Percentiles rank a stretch among this genome's conserved stretches.
Conservation (phyloP, 169 alveolate genomes). For the Babesia microti region DNA sequence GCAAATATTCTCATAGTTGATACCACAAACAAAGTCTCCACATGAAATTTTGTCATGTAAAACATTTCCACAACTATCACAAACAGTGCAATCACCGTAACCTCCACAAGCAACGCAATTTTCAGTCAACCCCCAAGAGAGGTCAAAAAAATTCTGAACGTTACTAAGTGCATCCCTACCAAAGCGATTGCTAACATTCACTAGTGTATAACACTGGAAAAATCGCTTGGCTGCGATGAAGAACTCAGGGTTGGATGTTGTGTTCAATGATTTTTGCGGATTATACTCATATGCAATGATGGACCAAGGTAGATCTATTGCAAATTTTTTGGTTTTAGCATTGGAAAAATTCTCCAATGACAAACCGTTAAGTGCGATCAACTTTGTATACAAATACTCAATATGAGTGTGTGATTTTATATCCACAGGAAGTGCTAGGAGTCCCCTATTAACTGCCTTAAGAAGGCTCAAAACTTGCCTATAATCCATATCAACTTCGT, state of each 20-base stretch:
- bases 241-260: conserved; percentile 23
- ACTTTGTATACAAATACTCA: conserved; percentile 20
- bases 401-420: too few species aligned
- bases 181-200: conserved; percentile 6
- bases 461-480: too few species aligned
- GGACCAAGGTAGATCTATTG: conserved; percentile 34
- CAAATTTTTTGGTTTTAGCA: conserved; percentile 39
- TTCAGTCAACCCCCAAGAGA: conserved; percentile 46
- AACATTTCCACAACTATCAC: conserved; percentile 45
- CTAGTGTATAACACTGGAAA: conserved; percentile 24
- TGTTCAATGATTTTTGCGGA: conserved; percentile 18
- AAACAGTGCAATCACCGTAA: conserved; percentile 42
- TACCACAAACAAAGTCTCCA: conserved; percentile 33
- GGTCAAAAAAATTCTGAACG: conserved; percentile 31
- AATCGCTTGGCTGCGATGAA: conserved; percentile 28
- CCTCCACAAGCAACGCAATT: conserved; percentile 40
- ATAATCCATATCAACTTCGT: too few species aligned
- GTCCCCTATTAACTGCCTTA: too few species aligned
- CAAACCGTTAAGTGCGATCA: conserved; percentile 24
- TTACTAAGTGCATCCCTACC: conserved; percentile 35
- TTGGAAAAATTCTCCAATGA: conserved; percentile 27
- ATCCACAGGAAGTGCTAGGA: too few species aligned
- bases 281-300: conserved; percentile 38
- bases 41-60: conserved; percentile 39
- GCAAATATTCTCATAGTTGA: conserved; percentile 25